A percentile compares a stretch with the other conserved stretches of the same genome.
phyloP scores from a whole-genome alignment of 176 grass and related monocot genomes.

The Rhynchospora pubera region DNA sequence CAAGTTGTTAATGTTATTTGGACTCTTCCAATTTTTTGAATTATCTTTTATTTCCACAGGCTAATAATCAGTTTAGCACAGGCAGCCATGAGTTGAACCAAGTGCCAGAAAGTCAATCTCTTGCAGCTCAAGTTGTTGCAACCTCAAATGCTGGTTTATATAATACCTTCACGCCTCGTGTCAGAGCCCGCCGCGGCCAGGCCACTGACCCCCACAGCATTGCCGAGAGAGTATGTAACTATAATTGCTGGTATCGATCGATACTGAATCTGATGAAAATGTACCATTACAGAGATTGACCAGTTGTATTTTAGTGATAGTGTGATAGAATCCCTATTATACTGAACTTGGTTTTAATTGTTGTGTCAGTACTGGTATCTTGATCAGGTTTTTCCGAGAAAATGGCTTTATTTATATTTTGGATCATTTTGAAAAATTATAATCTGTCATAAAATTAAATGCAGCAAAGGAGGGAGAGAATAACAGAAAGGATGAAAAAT shows the following conservation, averaged over 20 bases:
- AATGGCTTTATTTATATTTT: background rate
- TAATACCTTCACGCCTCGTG: slow-evolving; percentile 28
- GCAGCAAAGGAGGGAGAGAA: slow-evolving; percentile 77
- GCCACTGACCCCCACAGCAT: slow-evolving; percentile 88
- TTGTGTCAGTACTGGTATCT: background rate
- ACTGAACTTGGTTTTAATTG: background rate
- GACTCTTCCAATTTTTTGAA: background rate
- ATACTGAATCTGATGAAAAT: background rate
- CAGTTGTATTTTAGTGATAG: background rate
- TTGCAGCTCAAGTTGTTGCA: slow-evolving; percentile 16
- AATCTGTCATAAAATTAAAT: slow-evolving; percentile 22
- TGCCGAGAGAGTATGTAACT: slow-evolving; percentile 56
- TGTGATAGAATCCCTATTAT: background rate
- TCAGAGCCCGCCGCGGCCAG: slow-evolving; percentile 54
- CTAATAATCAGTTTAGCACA: background rate
- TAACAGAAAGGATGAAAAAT: slow-evolving; percentile 70
- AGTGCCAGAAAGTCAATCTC: slow-evolving; percentile 25
- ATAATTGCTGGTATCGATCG: background rate
- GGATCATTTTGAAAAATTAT: slow-evolving; percentile 6
- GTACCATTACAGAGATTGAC: background rate
- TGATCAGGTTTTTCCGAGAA: background rate
- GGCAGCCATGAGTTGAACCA: slow-evolving; percentile 15
- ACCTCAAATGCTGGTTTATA: background rate
- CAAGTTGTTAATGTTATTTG: slow-evolving; percentile 5
- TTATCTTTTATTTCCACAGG: background rate